Base-by-base conservation (phyloP, 306 rosid species). In the Notholithocarpus densiflorus region DNA sequence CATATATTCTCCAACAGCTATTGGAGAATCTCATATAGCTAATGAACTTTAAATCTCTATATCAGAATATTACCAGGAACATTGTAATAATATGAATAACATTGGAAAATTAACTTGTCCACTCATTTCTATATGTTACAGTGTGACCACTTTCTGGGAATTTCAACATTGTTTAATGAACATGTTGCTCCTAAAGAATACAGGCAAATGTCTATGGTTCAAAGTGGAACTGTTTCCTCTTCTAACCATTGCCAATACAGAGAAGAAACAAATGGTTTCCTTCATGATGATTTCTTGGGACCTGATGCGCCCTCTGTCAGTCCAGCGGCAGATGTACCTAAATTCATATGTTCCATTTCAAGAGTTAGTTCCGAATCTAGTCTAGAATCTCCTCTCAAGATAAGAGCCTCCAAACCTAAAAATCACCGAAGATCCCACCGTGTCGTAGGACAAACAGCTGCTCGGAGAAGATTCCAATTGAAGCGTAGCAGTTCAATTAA, bases 401-500 rank as follows among this genome's bases (percentile, higher is more conserved):
- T 27, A 27, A 27, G 3, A 27, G 29, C 29, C 29, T 27, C 29
- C 29, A 27, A 27, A 27, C 29, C 29, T 27, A 27, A 27, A 27
- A 27, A 62, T 83, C 72, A 56, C 40, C 74, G 78, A 43, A 23
- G 65, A 69, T 74, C 79, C 62, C 64, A 43, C 72, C 75, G 34
- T 48, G 52, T 19, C 3, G 56, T 54, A 5, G 75, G 70, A 5
- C 51, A 59, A 11, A 85, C 64, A 77, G 18, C 11, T 40, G 56
- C 17, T 14, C 24, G 71, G 56, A 77, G 73, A 85, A 83, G 83
- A 53, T 10, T 68, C 81, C 91, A 69, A 27, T 6, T 32, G 40
- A 80, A 68, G 5, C 79, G 34, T 32, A 74, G 57, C 75, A 71
- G 65, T 82, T 77, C 78, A 40, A 7, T 40, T 14, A 43, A 31